Base-by-base conservation (phyloP, 495 filamentous ascomycete genomes). In the Hypomontagnella submonticulosa region DNA sequence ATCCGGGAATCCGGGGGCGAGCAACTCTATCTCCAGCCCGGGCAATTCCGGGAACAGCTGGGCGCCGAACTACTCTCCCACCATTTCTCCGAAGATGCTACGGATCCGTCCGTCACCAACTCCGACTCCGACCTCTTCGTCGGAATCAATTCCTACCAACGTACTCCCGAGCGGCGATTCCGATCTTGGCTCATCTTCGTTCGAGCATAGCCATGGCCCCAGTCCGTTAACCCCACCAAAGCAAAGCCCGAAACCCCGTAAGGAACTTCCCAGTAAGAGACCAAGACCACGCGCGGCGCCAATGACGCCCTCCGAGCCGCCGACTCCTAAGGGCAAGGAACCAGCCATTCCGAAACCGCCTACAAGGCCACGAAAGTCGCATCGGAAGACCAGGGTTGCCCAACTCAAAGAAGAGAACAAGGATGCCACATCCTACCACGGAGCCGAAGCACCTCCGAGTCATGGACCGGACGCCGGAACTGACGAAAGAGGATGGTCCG, bases 221-320 rank as follows among this genome's bases (percentile, higher is more conserved):
- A 59, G 18, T 18, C 43, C 61, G 4, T 67, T 60, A 16, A 40
- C 57, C n/a, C 13, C 51, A 4, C 58, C 52, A 44, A 36, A 52
- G 6, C 57, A 49, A 18, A 47, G 12, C 23, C 66, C 56, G 6
- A 76, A 72, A 62, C 32, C 57, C 7, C 73, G 76, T n/a, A 77
- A 71, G 36, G 69, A 75, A 36, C 65, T 78, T 6, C 76, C 76
- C 0, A 71, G 54, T 32, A 73, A 71, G 50, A 63, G 72, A 32
- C 43, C 13, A 8, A 71, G 63, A 80, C 77, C 8, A 79, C 85
- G 83, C 79, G 79, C 57, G 76, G 80, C 46, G 76, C 75, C 64
- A 67, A 81, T 60, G 18, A 32, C 32, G 3, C 33, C 47, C 27
- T 37, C 46, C 19, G 49, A 57, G 20, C 43, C 64, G 12, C 18